phyloP scores from a whole-genome alignment of 2,329 filamentous ascomycete genomes.

The Colletotrichum gloeosporioides region DNA sequence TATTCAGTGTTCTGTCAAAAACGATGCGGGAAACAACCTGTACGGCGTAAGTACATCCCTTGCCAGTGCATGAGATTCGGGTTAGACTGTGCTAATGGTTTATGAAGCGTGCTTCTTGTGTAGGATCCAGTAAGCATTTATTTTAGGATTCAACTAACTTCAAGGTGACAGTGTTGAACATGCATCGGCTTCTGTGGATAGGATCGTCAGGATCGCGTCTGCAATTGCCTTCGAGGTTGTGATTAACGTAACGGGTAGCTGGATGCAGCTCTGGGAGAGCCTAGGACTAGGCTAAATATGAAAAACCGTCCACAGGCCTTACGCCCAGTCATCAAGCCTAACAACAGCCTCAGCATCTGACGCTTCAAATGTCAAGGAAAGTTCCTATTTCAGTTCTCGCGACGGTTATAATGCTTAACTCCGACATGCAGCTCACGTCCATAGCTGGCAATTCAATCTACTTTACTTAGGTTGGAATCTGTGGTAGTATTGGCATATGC shows the following conservation, averaged over 20 bases:
- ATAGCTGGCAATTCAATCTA: not conserved
- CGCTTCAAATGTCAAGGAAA: not conserved
- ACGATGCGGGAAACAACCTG: not conserved
- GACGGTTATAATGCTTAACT: not conserved
- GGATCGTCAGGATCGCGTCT: not conserved
- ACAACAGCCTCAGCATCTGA: not conserved
- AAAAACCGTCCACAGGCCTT: not conserved
- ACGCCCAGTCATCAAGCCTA: not conserved
- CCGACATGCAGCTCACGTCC: not conserved
- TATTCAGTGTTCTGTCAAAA: not conserved
- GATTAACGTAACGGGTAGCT: not conserved
- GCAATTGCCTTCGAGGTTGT: not conserved
- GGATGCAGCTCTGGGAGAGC: not conserved
- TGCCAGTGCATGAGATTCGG: not conserved
- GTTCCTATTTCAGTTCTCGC: not conserved
- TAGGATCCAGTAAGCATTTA: not conserved
- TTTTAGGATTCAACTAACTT: not conserved
- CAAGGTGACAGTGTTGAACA: not conserved
- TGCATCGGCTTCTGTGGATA: not conserved
- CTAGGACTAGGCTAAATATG: not conserved
- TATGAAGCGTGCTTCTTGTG: not conserved
- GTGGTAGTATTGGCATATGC: not conserved
- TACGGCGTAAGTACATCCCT: not conserved
- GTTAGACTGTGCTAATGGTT: not conserved
- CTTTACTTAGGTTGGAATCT: not conserved